Base-by-base conservation (phyloP, 2,329 filamentous ascomycete species). In the Penicillium sp. region DNA sequence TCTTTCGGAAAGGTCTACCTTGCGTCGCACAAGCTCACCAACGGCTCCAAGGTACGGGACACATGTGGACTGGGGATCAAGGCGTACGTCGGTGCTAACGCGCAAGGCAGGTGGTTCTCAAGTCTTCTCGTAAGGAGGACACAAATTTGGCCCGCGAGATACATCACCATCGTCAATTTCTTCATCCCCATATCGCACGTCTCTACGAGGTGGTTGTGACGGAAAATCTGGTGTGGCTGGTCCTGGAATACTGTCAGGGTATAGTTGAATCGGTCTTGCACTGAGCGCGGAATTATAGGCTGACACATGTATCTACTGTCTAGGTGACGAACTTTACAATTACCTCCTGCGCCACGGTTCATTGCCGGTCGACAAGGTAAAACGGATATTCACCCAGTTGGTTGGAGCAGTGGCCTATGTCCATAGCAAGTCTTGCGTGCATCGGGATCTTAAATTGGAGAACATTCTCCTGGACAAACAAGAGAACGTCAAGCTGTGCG, bases 1-100 rank as follows among this genome's bases (percentile, higher is more conserved):
- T 97, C 93, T 62, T 99, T 99, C 77, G 95, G 95, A 69, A 98
- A 97, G 78, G 95, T 99, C 69, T 99, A 99, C 75, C 83, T 99
- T 57, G 95, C 93, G 57, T 87, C 88, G 46, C 95, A 99, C 77
- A 98, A 97, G 76, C 91, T 99, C 75, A 98, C 91, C 70, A 97
- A 97, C 86, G 93, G 93, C 70, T 96, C 93, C 72, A 98, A 97
- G 86, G 92, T 93, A 70, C 41, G 61, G 24, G 22, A 37, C 22
- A 39, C 19, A 39, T 14, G 14, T 31, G 14, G 13, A 14, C 21
- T 14, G 5, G 26, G 22, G 43, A 22, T 29, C 46, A 24, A 33
- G 31, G 29, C 33, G 47, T 43, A 14, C n/a, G 16, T 41, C 46
- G 52, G 51, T 56, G 29, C 58, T 60, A 50, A 58, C 45, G 5